Evolutionary conservation across 169 alveolate genomes (phyloP), one percentile per base, ranked within the genome.

Genomic region (Cryptosporidium ubiquitum): DNA sequence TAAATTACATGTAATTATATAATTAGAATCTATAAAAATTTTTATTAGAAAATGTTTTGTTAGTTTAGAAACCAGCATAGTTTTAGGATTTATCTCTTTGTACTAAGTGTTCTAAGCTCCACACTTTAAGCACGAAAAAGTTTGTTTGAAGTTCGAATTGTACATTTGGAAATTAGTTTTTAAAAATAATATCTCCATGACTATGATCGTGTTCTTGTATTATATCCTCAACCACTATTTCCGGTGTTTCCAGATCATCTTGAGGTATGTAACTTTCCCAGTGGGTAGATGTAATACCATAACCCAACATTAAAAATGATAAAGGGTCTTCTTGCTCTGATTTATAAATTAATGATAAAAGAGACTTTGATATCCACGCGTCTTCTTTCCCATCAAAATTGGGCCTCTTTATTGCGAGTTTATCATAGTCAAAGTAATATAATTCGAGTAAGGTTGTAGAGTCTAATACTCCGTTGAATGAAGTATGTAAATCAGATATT

Each of bases 381-480:
- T 79, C 58, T 7, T 35, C 47, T 29, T 58, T 16, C 16, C 42
- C 69, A 26, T 73, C 39, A 4, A 73, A 42, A 10, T 6, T 33
- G 2, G 85, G 26, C 49, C 68, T 57, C 10, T 33, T 57, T 40
- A 55, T 14, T 31, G 16, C 44, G 14, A 37, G 29, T 55, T 23
- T 58, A 31, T 79, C 89, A 20, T 61, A 79, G 49, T 79, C 74
- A 40, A 79, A 79, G 66, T 79, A 79, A 68, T 60, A 79, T 2
- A 61, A 23, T 29, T 61, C 89, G n/a, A 79, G 26, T 10, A 79
- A 33, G 2, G 89, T 61, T 37, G 20, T 58, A 5, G 89, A 58
- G 42, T 79, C 89, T 49, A 79, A 66, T 42, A 79, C 35, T 64
- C 68, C 74, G 26, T 61, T 29, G 44, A 42, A 47, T 40, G 75